Base-by-base conservation (phyloP, 345 rosid species). In the Boechera retrofracta region DNA sequence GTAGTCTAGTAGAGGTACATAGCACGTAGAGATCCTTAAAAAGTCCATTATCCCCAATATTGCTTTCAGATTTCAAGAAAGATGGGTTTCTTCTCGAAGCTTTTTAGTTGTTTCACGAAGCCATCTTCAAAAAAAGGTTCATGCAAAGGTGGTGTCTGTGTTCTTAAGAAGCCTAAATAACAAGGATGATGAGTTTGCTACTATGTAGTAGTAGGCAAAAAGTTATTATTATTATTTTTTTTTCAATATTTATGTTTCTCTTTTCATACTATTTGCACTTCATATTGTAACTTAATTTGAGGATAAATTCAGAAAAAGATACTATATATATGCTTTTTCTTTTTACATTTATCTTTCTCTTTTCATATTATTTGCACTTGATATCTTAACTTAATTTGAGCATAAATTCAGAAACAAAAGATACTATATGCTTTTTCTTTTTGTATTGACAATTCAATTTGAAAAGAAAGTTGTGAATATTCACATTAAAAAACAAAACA, bases 61-160 rank as follows among this genome's bases (percentile, higher is more conserved):
- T 49, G 26, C 18, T 18, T 49, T 7, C 24, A 49, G 11, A 26
- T 10, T 54, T 24, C 4, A 54, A 54, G 58, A 54, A 26, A 28
- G 58, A 26, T 54, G 58, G 58, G 58, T 26, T 54, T 54, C 11
- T 54, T 54, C 33, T 26, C 33, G 3, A 54, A 54, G 35, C n/a
- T 54, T 54, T 54, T 54, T 28, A 28, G 59, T 28, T 54, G 59
- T 54, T 54, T 54, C 59, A 8, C n/a, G 48, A 47, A 54, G 35
- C 59, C 59, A 54, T 54, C 59, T 28, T 54, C 59, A 5, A 54
- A 54, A 6, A 54, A 28, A 12, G 59, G 59, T 28, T 54, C 59
- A 28, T 54, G 59, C 35, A 12, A 28, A 8, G 59, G 59, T 54
- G 59, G 35, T 54, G 9, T 28, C 0, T 28, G 16, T 28, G 35